phyloP scores from a whole-genome alignment of 2,329 filamentous ascomycete genomes.

The Tolypocladium ophioglossoides region DNA sequence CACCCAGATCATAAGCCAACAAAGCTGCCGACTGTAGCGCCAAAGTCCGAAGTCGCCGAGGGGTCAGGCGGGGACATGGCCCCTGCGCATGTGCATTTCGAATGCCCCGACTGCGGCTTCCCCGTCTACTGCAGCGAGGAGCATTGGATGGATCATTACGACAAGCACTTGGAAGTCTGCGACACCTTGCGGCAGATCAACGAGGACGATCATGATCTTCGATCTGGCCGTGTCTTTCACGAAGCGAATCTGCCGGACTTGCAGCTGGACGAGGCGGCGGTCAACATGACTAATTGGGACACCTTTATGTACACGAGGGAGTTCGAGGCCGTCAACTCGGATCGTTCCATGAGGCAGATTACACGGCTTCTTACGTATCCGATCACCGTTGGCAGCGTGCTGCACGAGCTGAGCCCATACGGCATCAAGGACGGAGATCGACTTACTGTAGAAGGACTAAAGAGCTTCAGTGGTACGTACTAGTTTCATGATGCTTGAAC shows the following conservation, averaged over 20 bases:
- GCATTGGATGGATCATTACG: constrained; percentile 95
- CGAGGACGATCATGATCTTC: constrained; percentile 92
- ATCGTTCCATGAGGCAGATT: constrained; percentile 83
- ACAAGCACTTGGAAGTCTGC: constrained; percentile 84
- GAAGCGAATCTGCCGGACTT: constrained; percentile 87
- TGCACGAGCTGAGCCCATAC: constrained; percentile 94
- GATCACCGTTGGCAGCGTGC: constrained; percentile 76
- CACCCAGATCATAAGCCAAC: constrained; percentile 79
- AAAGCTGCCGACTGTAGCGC: constrained; percentile 52
- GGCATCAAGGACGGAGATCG: constrained; percentile 63
- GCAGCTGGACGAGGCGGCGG: constrained; percentile 82
- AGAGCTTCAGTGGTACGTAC: constrained; percentile 78
- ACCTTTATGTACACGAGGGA: constrained; percentile 89
- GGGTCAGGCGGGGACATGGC: constrained; percentile 43
- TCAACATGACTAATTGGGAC: constrained; percentile 99
- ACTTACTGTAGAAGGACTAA: constrained; percentile 78
- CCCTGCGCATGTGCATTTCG: constrained; percentile 78
- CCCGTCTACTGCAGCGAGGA: constrained; percentile 89
- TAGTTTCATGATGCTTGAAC: background rate
- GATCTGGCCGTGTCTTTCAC: constrained; percentile 81
- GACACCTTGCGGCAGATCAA: constrained; percentile 89
- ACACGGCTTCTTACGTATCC: constrained; percentile 92
- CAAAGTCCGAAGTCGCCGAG: constrained; percentile 53
- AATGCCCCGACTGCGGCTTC: constrained; percentile 92
- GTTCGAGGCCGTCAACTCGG: constrained; percentile 83